Base-by-base conservation (phyloP, 2,329 filamentous ascomycete genomes). In the Trichoderma brevicompactum region DNA sequence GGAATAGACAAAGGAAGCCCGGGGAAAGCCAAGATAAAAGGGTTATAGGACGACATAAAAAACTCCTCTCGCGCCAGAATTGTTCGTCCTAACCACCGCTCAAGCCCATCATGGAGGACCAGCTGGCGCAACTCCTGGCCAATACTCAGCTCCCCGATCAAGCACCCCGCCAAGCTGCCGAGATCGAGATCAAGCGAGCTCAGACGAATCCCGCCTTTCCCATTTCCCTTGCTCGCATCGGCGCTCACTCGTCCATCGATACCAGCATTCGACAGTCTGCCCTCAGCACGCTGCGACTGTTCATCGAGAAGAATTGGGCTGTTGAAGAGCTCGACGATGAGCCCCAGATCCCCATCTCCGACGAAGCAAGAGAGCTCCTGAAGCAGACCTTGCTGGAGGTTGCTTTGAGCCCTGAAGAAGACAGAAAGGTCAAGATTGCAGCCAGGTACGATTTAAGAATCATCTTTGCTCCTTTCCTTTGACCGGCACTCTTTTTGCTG, bases 401-500 rank as follows among this genome's bases (percentile, higher is more conserved):
- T 64, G 91, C 91, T 23, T 84, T 94, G 55, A 90, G 86, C 66
- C 81, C 84, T 48, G 89, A 91, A 65, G 86, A 87, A 36, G 92
- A 97, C 74, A 87, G 92, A 71, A 97, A 92, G 79, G 89, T 97
- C 74, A 95, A 95, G 81, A 86, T 89, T 64, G 88, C 91, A n/a
- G 92, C 94, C 59, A 96, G 93, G 82, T 92, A 89, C 70, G 88
- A 48, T 49, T 15, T 32, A 7, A 6, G 12, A 38, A 3, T 7
- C 12, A 2, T 6, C 12, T 17, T 28, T 8, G 15, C 9, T 5
- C n/a, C 63, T 28, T 28, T 28, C 13, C 7, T 28, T 36, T n/a
- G 19, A 10, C 9, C n/a, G 32, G 13, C 23, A 17, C 9, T 15
- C 36, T 10, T 38, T 9, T 38, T 10, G 36, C 36, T 38, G 2